Evolutionary conservation across 2,329 filamentous ascomycete species (phyloP).

Genomic region (Diaporthe eres): DNA sequence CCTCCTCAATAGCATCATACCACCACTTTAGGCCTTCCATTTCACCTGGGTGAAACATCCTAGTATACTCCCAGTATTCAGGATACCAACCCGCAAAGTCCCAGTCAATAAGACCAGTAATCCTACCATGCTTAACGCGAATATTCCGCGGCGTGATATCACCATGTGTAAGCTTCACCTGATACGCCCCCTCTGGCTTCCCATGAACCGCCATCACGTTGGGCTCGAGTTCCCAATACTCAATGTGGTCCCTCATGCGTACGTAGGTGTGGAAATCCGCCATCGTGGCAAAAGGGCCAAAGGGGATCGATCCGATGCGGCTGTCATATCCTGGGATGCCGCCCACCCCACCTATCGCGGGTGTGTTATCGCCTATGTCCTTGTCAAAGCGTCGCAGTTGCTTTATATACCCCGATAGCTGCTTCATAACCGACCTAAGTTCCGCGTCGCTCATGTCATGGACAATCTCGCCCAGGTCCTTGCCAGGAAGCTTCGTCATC

Average conservation of each 20-base stretch:
- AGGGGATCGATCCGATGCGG: not conserved
- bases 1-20: not conserved
- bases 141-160: conserved; percentile 64
- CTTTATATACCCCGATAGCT: conserved; percentile 21
- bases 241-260: conserved; percentile 19
- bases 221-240: conserved; percentile 23
- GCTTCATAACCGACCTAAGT: not conserved
- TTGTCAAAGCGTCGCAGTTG: conserved; percentile 26
- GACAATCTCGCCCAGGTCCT: not conserved
- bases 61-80: conserved; percentile 54
- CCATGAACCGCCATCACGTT: conserved; percentile 20
- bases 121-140: conserved; percentile 53
- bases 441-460: not conserved
- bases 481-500: conserved; percentile 28
- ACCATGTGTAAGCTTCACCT: conserved; percentile 59
- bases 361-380: not conserved
- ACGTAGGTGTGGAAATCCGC: conserved; percentile 31
- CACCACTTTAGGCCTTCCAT: not conserved
- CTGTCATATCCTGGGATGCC: not conserved
- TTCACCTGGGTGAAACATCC: not conserved
- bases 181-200: conserved; percentile 23
- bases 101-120: conserved; percentile 62
- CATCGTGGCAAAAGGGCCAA: not conserved
- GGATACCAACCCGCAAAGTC: conserved; percentile 62
- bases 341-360: conserved; percentile 21